phyloP scores from a whole-genome alignment of 176 grass and related monocot genomes.

The Canna indica region DNA sequence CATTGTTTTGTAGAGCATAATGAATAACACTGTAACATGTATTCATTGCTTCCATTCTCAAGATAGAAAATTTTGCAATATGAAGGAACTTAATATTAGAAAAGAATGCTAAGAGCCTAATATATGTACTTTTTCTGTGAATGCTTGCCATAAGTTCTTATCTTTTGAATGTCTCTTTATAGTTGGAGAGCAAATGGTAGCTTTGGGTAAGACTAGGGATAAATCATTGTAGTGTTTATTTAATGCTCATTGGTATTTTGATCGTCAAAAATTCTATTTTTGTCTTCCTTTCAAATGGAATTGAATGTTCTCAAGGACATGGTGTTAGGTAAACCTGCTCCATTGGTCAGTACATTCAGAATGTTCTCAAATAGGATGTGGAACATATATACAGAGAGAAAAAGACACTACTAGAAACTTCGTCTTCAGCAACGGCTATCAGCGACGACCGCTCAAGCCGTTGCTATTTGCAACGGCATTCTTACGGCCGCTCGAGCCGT shows the following conservation, averaged over 20 bases:
- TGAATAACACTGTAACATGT: background rate
- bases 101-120: background rate
- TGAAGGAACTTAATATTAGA: background rate
- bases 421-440: too few species aligned
- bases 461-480: too few species aligned
- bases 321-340: constrained; percentile 51
- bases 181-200: too few species aligned
- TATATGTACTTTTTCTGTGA: background rate
- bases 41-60: background rate
- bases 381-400: background rate
- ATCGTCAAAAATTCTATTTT: constrained; percentile 1
- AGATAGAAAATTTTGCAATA: background rate
- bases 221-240: background rate
- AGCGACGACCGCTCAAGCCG: too few species aligned
- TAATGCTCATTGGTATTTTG: background rate
- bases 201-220: background rate
- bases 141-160: background rate
- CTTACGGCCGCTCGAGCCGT: too few species aligned
- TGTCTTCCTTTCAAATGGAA: constrained; percentile 69
- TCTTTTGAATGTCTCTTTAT: background rate
- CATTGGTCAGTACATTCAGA: constrained; percentile 69
- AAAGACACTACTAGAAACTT: too few species aligned
- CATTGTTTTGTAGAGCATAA: too few species aligned
- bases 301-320: constrained; percentile 98
- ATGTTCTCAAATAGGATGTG: background rate